A percentile compares a stretch with the other conserved stretches of the same genome.
Conservation (phyloP, 2,329 filamentous ascomycete species). For the Escovopsis weberi region DNA sequence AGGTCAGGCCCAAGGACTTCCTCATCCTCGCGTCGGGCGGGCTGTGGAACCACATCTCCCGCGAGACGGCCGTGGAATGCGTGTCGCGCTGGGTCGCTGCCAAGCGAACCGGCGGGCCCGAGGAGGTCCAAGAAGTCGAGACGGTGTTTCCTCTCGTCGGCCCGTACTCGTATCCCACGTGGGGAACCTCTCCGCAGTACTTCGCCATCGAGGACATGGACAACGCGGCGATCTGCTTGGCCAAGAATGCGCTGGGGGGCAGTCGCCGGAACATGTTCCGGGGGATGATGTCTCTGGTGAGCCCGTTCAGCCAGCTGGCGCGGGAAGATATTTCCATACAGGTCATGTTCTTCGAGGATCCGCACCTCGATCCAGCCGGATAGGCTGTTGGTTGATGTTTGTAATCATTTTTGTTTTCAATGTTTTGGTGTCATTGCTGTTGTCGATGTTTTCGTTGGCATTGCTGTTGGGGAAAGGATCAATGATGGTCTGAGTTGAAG, state of each 20-base stretch:
- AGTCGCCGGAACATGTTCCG: slow-evolving; percentile 59
- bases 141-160: slow-evolving; percentile 2
- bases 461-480: no score
- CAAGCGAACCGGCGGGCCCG: slow-evolving; percentile 2
- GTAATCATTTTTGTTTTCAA: no score
- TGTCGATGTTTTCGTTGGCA: no score
- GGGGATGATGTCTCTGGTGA: slow-evolving; percentile 55
- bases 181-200: slow-evolving; percentile 28
- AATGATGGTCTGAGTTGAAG: no score
- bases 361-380: neutral
- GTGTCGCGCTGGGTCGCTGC: slow-evolving; percentile 7
- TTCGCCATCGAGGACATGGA: slow-evolving; percentile 61
- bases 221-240: slow-evolving; percentile 67
- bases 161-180: slow-evolving; percentile 11
- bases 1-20: slow-evolving; percentile 5
- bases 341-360: slow-evolving; percentile 49
- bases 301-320: slow-evolving; percentile 47
- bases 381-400: no score
- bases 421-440: no score
- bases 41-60: slow-evolving; percentile 7
- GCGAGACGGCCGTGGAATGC: slow-evolving; percentile 5
- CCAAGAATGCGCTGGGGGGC: slow-evolving; percentile 69
- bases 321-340: slow-evolving; percentile 75
- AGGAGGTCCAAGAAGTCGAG: slow-evolving; percentile 5
- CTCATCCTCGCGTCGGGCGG: slow-evolving; percentile 8